Base-by-base conservation (phyloP, 257 asterid species). In the Nicotiana tabacum region DNA sequence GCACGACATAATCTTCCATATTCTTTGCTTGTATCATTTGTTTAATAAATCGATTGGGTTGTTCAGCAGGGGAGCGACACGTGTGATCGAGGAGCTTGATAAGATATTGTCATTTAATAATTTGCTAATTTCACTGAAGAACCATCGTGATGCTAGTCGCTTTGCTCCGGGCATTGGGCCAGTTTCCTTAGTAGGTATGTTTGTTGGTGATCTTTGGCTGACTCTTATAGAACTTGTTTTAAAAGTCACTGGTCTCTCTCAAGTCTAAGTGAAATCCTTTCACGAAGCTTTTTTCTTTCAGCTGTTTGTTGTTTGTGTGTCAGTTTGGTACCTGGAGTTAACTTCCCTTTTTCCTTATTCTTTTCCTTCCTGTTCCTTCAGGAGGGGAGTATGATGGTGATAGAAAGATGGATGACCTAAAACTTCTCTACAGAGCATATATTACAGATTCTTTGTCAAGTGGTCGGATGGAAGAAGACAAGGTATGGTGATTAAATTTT, bases 111-210 rank as follows among this genome's bases (percentile, higher is more conserved):
- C 92, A 33, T 96, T 93, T 65, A 93, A 94, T 88, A 87, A 89
- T 89, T 87, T 88, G 86, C 89, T 96, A 74, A 80, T 90, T 84
- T 94, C 98, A 62, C 84, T 94, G 81, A 90, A 86, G 87, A 90
- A 85, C 87, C 98, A 94, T 87, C 89, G 98, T 77, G 97, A 94
- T 86, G 90, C 93, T 62, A 89, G 91, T 85, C 91, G 87, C 85
- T 96, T 93, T 86, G 98, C 99, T 87, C 86, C 87, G 56, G 98
- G 99, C 72, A 84, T 94, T 83, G 98, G 97, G 62, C 97, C 98
- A 39, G 81, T 94, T 72, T 89, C 98, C 78, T 83, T 96, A 81
- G 74, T 90, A 84, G 99, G 99, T 96, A 85, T 51, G 88, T 43
- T 64, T 62, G 48, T 56, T 62, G 21, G 53, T 33, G 77, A 64